Base-by-base conservation (phyloP, 306 rosid species). In the Parietaria judaica region DNA sequence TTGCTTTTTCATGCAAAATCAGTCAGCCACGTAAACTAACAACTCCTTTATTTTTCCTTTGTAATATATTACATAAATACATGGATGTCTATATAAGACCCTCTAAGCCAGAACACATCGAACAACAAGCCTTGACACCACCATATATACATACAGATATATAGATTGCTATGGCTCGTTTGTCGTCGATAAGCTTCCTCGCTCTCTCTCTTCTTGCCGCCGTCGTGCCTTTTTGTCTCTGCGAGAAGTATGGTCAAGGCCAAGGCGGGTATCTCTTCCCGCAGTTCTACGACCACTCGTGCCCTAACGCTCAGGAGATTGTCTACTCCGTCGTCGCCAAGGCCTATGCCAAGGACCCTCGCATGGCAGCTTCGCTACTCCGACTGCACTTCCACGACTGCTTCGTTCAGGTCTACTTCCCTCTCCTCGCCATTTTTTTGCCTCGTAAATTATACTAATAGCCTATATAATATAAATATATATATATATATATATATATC, bases 351-450 rank as follows among this genome's bases (percentile, higher is more conserved):
- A 73, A 65, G 14, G 95, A 92, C 52, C 69, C 90, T 4, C 96
- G 96, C 6, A 80, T 69, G 17, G 88, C 96, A 11, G 98, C 98
- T 78, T 92, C 96, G 1, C 66, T 92, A 68, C 74, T 92, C 56
- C 77, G 96, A 58, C 85, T 92, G 48, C 95, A 86, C 65, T 92
- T 92, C 61, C 98, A 92, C 65, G 98, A 92, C 16, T 92, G 98
- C 39, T 92, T 92, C 71, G 98, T 88, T 58, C 64, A 92, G 98
- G 98, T 86, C 41, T 54, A 5, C 4, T 17, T 6, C 45, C 3
- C 45, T 5, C 45, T 8, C 6, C 45, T 41, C 45, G 9, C 45
- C 9, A 41, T 23, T 23, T 23, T 23, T 23, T 23, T 2, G 31
- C 31, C 31, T 23, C 31, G 31, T 23, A 23, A 23, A 23, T 23